Percentiles rank a stretch among this genome's conserved stretches.
These are phyloP conservation scores for Penicillium vulpinum DNA, from an alignment of 2,329 filamentous ascomycete species.

Conservation along the genomic window DNA sequence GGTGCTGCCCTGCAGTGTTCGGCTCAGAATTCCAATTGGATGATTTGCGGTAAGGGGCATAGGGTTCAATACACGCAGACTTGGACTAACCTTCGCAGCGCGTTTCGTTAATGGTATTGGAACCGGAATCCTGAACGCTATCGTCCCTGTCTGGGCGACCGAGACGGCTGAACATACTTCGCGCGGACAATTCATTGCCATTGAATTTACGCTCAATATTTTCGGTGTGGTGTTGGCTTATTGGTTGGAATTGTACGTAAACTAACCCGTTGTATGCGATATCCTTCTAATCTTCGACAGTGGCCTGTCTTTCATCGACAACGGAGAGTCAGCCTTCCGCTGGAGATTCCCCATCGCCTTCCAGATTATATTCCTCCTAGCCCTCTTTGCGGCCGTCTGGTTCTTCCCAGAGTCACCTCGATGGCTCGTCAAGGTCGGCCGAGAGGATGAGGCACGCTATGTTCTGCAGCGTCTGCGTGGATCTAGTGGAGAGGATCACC, in stretches of 20 bases:
- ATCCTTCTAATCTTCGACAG: slow-evolving; percentile 22
- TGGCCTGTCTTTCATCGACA: slow-evolving; percentile 62
- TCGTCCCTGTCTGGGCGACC: slow-evolving; percentile 70
- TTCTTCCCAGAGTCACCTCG: slow-evolving; percentile 67
- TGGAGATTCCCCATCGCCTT: slow-evolving; percentile 72
- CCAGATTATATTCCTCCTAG: slow-evolving; percentile 64
- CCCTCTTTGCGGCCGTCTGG: slow-evolving; percentile 59
- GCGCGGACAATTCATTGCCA: slow-evolving; percentile 67
- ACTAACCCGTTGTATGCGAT: too few relatives aligned
- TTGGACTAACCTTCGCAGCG: slow-evolving; percentile 36
- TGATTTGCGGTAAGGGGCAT: slow-evolving; percentile 60
- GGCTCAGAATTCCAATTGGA: slow-evolving; percentile 66
- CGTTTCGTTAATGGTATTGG: slow-evolving; percentile 65
- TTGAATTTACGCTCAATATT: slow-evolving; percentile 73
- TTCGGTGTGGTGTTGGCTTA: slow-evolving; percentile 67
- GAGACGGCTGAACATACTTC: slow-evolving; percentile 68
- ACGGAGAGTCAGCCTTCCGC: slow-evolving; percentile 58
- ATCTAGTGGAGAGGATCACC: slow-evolving; percentile 52
- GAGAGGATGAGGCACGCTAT: slow-evolving; percentile 66
- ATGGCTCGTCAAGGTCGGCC: slow-evolving; percentile 63
- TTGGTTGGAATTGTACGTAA: slow-evolving; percentile 56
- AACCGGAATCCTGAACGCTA: slow-evolving; percentile 69
- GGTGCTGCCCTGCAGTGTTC: slow-evolving; percentile 66
- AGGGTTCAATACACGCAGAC: not conserved
- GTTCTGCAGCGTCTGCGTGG: slow-evolving; percentile 66